phyloP scores from a whole-genome alignment of 2,329 filamentous ascomycete genomes.

The Xenoacremonium recifei region DNA sequence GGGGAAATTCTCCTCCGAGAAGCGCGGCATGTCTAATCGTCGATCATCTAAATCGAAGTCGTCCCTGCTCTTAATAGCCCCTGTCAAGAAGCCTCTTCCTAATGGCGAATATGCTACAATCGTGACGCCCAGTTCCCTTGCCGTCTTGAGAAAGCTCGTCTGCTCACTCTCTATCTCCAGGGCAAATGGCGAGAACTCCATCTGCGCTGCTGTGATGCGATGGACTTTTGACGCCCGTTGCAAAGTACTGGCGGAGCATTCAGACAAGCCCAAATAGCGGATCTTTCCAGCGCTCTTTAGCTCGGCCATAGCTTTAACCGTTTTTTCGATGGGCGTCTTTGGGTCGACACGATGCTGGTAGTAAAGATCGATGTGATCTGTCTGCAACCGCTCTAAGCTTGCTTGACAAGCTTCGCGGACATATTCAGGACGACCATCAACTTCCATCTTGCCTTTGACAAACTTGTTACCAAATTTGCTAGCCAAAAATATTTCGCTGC shows the following conservation, averaged over 20 bases:
- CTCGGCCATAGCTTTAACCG: slow-evolving; percentile 46
- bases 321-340: slow-evolving; percentile 47
- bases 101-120: slow-evolving; percentile 59
- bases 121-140: slow-evolving; percentile 54
- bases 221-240: slow-evolving; percentile 48
- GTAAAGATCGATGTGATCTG: slow-evolving; percentile 54
- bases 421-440: slow-evolving; percentile 28
- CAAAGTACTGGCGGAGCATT: slow-evolving; percentile 48
- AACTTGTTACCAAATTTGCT: slow-evolving; percentile 36
- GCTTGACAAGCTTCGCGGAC: slow-evolving; percentile 22
- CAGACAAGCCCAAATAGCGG: slow-evolving; percentile 54
- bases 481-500: slow-evolving; percentile 49
- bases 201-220: slow-evolving; percentile 50
- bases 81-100: slow-evolving; percentile 57
- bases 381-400: slow-evolving; percentile 46
- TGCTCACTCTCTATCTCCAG: slow-evolving; percentile 57
- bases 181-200: slow-evolving; percentile 54
- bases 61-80: slow-evolving; percentile 41
- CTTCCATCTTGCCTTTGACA: slow-evolving; percentile 3
- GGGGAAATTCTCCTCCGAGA: slow-evolving; percentile 24
- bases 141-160: slow-evolving; percentile 50
- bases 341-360: slow-evolving; percentile 52
- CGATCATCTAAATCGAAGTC: slow-evolving; percentile 40
- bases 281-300: slow-evolving; percentile 55
- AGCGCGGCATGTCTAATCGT: slow-evolving; percentile 16